Conservation (phyloP, 2,329 filamentous ascomycete genomes). For the Eurotiales sp. region DNA sequence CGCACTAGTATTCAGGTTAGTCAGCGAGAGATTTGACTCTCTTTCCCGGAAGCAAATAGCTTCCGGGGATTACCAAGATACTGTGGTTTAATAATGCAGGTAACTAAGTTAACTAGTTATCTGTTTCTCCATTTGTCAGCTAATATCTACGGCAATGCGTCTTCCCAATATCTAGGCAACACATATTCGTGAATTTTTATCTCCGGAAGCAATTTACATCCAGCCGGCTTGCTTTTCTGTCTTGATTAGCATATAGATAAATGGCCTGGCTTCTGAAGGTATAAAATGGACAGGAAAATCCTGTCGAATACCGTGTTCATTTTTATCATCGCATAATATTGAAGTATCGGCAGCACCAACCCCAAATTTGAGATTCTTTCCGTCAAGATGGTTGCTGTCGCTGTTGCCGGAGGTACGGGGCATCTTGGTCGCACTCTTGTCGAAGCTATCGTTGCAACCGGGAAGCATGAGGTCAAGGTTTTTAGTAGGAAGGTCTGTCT, state of each 20-base stretch:
- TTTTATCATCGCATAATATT: not conserved
- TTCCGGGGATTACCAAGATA: not conserved
- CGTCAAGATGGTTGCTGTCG: conserved; percentile 38
- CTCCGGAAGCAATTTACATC: not conserved
- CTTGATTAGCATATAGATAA: not conserved
- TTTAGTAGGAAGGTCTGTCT: not conserved
- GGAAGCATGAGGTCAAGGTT: not conserved
- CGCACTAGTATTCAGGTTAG: not conserved
- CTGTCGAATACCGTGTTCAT: not conserved
- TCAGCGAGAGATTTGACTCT: not conserved
- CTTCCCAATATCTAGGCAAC: too few relatives aligned
- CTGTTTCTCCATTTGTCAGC: not conserved
- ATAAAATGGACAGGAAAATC: not conserved
- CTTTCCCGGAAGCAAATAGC: conserved; percentile 1
- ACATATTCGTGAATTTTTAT: too few relatives aligned
- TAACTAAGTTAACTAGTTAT: too few relatives aligned
- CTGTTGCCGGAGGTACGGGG: conserved; percentile 47
- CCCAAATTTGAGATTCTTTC: not conserved
- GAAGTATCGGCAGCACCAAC: not conserved
- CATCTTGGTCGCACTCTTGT: conserved; percentile 46
- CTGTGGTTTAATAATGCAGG: not conserved
- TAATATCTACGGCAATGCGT: not conserved
- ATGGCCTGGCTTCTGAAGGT: not conserved
- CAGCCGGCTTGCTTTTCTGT: not conserved
- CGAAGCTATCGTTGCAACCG: conserved; percentile 33